These are phyloP conservation scores for Oryza meyeriana DNA, from an alignment of 176 grass and related monocot genomes.

Conservation along the genomic window DNA sequence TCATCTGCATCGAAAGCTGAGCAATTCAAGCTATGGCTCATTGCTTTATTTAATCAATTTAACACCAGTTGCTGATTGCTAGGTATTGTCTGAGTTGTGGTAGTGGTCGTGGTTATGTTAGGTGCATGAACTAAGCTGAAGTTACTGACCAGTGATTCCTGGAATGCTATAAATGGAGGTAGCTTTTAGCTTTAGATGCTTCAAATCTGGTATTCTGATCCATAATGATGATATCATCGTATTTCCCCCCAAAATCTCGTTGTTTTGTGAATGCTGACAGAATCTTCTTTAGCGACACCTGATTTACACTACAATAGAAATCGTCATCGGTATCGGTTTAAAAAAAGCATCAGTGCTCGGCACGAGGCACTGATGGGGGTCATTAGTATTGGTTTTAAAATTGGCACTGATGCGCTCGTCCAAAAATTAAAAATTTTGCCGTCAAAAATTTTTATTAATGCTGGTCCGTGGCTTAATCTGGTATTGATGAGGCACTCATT, in stretches of 20 bases:
- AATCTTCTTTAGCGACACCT: no score
- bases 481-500: no score
- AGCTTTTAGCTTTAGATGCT: slow-evolving; percentile 10
- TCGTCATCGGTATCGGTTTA: no score
- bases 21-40: not conserved
- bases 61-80: not conserved
- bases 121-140: not conserved
- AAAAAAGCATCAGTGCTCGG: no score
- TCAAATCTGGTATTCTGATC: not conserved
- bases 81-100: not conserved
- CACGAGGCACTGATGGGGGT: no score
- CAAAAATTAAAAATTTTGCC: no score
- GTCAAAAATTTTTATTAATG: no score
- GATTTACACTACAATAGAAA: no score
- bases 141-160: not conserved
- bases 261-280: not conserved
- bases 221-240: slow-evolving; percentile 15
- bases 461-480: no score
- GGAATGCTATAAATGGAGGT: not conserved
- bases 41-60: not conserved
- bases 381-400: no score
- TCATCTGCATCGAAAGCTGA: slow-evolving; percentile 20
- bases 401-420: no score
- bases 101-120: not conserved
- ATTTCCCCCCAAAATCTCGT: not conserved